Evolutionary conservation across 176 grass and related monocot genomes (phyloP), one percentile per base, ranked within the genome.

Genomic region (Avena sativa): DNA sequence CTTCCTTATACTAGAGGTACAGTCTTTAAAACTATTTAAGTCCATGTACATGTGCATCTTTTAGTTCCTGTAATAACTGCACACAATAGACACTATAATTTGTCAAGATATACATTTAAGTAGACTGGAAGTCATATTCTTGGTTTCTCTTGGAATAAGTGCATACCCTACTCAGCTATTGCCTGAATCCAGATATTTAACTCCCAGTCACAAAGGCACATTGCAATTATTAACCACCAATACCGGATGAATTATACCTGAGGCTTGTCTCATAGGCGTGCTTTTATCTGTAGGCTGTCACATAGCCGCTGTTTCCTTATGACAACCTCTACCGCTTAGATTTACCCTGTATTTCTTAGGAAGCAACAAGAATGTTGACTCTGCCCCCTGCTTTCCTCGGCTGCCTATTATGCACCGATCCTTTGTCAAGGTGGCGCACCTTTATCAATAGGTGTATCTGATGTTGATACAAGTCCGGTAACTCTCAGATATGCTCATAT

Each of bases 1-100:
- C 80, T 66, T 89, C 71, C 85, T 77, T 90, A 86, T 69, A 28
- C 82, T 60, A 87, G 85, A 94, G 93, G 93, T 94, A 94, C 30
- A 68, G 48, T 91, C 68, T 81, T 83, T 63, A 56, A 63, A 50
- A 51, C 71, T 75, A 58, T 78, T 78, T 72, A 15, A 81, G 48
- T 84, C 71, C 5, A 7, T 74, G 60, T 72, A 55, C 38, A 50
- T 65, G 56, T 91, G 65, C 49, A 74, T 81, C 34, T 44, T 3
- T 79, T 84, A 74, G 68, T 73, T 21, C 16, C 26, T 20, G 12
- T 85, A 73, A 19, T 14, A 71, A 49, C n/a, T 14, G 16, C 14
- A 16, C 65, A 79, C 56, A 78, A 74, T 23, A 9, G 20, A 63
- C 60, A 52, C 4, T 17, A n/a, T 58, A 5, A 43, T 47, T 75